phyloP scores from a whole-genome alignment of 805 yeast species.

The Candida nonsorbophila region DNA sequence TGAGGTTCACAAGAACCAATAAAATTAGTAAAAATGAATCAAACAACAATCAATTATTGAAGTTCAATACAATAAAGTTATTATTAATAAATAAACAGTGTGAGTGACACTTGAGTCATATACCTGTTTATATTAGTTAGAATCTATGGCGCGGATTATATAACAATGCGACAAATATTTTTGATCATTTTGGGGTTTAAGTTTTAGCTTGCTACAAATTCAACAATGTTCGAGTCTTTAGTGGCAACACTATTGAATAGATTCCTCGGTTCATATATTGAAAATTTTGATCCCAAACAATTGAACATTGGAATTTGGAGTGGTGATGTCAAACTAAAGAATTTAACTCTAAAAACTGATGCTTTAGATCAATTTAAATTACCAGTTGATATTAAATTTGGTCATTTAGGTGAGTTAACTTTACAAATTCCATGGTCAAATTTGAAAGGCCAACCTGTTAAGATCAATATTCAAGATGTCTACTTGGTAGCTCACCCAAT shows the following conservation, averaged over 20 bases:
- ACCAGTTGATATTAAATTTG: conserved; percentile 84
- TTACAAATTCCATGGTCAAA: conserved; percentile 97
- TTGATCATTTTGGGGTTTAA: no score
- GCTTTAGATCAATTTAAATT: conserved; percentile 81
- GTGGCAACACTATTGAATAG: conserved; percentile 61
- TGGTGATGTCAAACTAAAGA: conserved; percentile 86
- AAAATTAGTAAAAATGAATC: no score
- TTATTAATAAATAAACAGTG: no score
- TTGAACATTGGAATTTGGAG: conserved; percentile 95
- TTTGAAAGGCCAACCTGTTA: conserved; percentile 87
- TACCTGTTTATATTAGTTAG: no score
- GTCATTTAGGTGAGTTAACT: conserved; percentile 84
- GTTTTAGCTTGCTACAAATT: no score
- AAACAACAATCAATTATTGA: no score
- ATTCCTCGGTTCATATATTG: conserved; percentile 70
- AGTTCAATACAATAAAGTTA: no score
- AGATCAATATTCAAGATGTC: conserved; percentile 79
- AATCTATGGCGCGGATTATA: no score
- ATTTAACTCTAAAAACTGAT: conserved; percentile 77
- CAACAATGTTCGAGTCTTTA: conserved; percentile 56
- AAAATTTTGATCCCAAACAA: conserved; percentile 93
- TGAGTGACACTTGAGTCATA: no score
- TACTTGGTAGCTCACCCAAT: conserved; percentile 78
- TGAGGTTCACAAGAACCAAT: no score
- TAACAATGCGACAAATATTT: no score